A percentile compares a stretch with the other conserved stretches of the same genome.
phyloP scores from a whole-genome alignment of 164 flowering plant genomes.

The Nymphaea thermarum region DNA sequence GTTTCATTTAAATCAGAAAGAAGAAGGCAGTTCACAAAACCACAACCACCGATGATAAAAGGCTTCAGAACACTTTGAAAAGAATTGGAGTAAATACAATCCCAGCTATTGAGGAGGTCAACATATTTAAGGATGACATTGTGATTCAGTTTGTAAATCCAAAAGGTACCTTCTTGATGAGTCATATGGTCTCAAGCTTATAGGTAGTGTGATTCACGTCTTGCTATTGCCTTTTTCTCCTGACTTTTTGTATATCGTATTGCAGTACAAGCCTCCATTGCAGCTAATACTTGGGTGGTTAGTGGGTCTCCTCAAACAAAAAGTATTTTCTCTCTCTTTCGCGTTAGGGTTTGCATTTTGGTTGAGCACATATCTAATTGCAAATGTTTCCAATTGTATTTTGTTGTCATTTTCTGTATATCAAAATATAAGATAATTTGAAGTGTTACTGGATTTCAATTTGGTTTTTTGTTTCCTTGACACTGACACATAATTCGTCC shows the following conservation, averaged over 20 bases:
- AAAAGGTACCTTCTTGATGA: conserved; percentile 27
- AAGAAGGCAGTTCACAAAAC: conserved; percentile 96
- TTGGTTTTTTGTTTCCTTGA: no score
- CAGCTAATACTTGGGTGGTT: conserved; percentile 96
- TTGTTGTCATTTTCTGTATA: no score
- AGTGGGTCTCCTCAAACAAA: conserved; percentile 84
- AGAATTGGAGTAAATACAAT: conserved; percentile 71
- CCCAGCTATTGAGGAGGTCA: conserved; percentile 62
- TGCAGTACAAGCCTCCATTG: conserved; percentile 90
- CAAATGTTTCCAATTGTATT: no score
- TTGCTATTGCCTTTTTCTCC: background rate
- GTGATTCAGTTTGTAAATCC: conserved; percentile 53
- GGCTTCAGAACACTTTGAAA: conserved; percentile 85
- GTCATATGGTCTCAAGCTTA: background rate
- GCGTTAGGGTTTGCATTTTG: no score
- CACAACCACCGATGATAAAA: conserved; percentile 85
- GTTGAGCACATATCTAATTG: background rate
- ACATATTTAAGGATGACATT: conserved; percentile 56
- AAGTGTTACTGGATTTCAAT: no score
- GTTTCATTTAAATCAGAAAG: conserved; percentile 37
- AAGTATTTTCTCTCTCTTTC: conserved; percentile 21
- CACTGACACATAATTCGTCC: no score
- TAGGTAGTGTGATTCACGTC: background rate
- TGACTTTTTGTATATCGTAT: conserved; percentile 1
- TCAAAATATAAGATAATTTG: no score